A percentile compares a stretch with the other conserved stretches of the same genome.
Conservation (phyloP, 106 monocot species). For the Dendrobium chrysotoxum region DNA sequence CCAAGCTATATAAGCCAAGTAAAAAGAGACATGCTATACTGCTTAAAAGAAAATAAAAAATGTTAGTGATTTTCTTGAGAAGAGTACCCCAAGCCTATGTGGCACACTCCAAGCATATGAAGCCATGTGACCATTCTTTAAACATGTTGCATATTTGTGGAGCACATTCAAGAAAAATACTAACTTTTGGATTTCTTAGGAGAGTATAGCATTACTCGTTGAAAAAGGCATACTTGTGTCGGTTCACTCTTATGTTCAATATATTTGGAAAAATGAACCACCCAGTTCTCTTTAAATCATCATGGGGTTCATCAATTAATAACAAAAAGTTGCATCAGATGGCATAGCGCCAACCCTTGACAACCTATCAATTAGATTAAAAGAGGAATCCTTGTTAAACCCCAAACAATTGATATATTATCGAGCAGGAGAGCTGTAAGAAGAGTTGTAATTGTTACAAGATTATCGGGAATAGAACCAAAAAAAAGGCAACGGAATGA, state of each 20-base stretch:
- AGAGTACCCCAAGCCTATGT: no score
- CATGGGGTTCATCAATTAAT: no score
- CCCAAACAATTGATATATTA: background rate
- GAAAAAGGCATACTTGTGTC: background rate
- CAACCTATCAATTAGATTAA: background rate
- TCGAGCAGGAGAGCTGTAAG: background rate
- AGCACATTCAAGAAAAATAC: no score
- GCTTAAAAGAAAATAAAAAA: no score
- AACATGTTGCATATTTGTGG: no score
- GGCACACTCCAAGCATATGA: no score
- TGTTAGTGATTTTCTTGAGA: no score
- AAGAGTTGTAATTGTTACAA: background rate
- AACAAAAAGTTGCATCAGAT: background rate
- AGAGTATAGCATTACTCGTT: no score
- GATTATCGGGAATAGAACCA: background rate
- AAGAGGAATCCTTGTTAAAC: background rate
- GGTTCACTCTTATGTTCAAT: background rate
- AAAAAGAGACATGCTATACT: background rate
- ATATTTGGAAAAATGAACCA: background rate
- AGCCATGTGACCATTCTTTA: no score
- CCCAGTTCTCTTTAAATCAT: background rate
- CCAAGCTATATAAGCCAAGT: background rate
- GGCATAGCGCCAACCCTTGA: background rate
- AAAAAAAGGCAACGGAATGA: background rate
- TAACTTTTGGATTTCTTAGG: no score